These are phyloP conservation scores for Termitomyces sp. DNA, from an alignment of 768 basidiomycete species.

Conservation along the genomic window DNA sequence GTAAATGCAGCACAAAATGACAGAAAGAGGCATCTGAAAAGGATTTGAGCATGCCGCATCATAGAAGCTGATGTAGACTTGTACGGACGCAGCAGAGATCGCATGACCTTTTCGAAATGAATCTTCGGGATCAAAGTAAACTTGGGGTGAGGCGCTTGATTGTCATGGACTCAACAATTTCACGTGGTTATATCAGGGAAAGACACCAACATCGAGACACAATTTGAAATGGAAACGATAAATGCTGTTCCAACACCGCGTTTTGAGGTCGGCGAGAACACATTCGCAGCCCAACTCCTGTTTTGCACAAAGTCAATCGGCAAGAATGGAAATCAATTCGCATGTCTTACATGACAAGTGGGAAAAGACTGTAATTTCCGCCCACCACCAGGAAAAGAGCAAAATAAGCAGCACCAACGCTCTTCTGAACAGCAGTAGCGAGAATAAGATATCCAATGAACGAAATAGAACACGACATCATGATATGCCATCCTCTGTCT, in stretches of 20 bases:
- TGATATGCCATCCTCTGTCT: constrained; percentile 55
- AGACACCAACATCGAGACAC: constrained; percentile 46
- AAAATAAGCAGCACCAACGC: constrained; percentile 52
- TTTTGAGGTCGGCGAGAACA: constrained; percentile 57
- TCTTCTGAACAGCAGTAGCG: constrained; percentile 46
- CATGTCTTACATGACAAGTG: constrained; percentile 48
- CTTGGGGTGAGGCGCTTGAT: constrained; percentile 48
- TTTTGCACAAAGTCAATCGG: neutral
- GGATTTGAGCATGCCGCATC: neutral
- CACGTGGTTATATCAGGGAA: neutral
- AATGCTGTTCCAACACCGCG: constrained; percentile 59
- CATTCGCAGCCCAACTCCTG: constrained; percentile 60
- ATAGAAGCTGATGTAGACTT: neutral
- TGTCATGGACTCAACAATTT: neutral
- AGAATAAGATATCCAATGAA: constrained; percentile 53
- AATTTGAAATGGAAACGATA: constrained; percentile 56
- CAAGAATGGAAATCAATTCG: neutral
- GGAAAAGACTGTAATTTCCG: constrained; percentile 52
- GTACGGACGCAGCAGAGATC: constrained; percentile 46
- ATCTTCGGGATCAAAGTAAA: constrained; percentile 52
- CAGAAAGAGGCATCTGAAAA: constrained; percentile 37
- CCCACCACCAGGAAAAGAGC: constrained; percentile 54
- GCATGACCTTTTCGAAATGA: constrained; percentile 51
- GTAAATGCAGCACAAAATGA: constrained; percentile 39
- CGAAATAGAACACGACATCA: constrained; percentile 41